Conservation (phyloP, 1,139 yeast species). For the Chernovozyma aurita region DNA sequence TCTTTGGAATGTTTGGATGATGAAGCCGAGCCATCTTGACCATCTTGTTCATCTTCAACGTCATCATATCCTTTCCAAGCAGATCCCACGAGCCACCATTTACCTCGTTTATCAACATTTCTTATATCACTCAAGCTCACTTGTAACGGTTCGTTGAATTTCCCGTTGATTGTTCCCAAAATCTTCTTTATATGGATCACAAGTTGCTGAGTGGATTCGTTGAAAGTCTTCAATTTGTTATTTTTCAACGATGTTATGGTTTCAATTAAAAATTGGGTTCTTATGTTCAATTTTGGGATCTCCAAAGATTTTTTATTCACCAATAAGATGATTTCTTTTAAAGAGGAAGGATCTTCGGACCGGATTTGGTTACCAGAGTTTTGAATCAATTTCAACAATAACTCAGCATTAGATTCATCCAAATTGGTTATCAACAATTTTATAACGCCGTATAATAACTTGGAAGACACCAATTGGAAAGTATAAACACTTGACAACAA, state of each 20-base stretch:
- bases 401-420: conserved; percentile 71
- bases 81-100: conserved; percentile 99
- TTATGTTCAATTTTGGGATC: conserved; percentile 42
- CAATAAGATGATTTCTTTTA: conserved; percentile 72
- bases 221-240: conserved; percentile 61
- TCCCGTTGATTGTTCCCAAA: conserved; percentile 47
- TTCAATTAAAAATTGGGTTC: conserved; percentile 81
- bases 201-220: conserved; percentile 47
- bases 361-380: conserved; percentile 83
- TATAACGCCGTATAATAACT: conserved; percentile 73
- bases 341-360: conserved; percentile 81
- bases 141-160: conserved; percentile 69
- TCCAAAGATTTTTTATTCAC: conserved; percentile 36
- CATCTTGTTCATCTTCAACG: conserved; percentile 13
- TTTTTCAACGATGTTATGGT: conserved; percentile 82
- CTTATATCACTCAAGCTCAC: conserved; percentile 82
- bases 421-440: conserved; percentile 51
- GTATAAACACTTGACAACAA: conserved; percentile 73
- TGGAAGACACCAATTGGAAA: conserved; percentile 70
- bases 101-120: conserved; percentile 72
- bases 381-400: conserved; percentile 65
- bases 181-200: conserved; percentile 64
- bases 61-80: conserved; percentile 77
- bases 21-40: conserved; percentile 1
- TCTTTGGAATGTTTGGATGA: conserved; percentile 7